phyloP scores from a whole-genome alignment of 164 flowering plant genomes.

The Annona cherimola region DNA sequence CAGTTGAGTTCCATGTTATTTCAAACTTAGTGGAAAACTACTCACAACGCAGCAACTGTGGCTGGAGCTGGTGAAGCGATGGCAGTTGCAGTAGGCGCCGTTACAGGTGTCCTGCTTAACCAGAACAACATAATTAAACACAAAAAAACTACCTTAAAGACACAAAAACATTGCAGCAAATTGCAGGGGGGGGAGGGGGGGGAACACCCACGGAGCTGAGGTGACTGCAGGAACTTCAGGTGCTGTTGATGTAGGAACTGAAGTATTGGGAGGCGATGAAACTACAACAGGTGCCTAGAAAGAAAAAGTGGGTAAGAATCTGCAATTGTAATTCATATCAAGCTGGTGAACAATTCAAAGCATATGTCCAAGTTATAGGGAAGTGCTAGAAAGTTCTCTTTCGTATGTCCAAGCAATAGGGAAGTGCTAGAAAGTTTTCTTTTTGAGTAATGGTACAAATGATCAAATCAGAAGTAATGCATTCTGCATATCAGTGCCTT shows the following conservation, averaged over 20 bases:
- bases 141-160: neutral
- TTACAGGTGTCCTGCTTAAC: conserved; percentile 30
- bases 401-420: no score
- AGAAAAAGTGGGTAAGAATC: neutral
- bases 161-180: neutral
- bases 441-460: no score
- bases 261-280: conserved; percentile 28
- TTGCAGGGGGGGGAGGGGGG: neutral
- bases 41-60: conserved; percentile 34
- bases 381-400: no score
- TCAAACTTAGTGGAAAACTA: neutral
- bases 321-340: no score
- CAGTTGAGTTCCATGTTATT: neutral
- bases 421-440: no score
- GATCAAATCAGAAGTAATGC: no score
- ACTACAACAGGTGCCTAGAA: conserved; percentile 45
- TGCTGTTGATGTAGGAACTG: conserved; percentile 30
- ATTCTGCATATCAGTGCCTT: no score
- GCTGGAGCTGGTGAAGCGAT: conserved; percentile 11
- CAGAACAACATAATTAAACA: neutral
- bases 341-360: no score
- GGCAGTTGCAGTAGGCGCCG: conserved; percentile 18
- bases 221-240: conserved; percentile 41
- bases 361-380: no score
- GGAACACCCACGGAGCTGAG: conserved; percentile 40